Evolutionary conservation across 345 rosid species (phyloP), one percentile per base, ranked within the genome.

Genomic region (Streptanthus diversifolius): DNA sequence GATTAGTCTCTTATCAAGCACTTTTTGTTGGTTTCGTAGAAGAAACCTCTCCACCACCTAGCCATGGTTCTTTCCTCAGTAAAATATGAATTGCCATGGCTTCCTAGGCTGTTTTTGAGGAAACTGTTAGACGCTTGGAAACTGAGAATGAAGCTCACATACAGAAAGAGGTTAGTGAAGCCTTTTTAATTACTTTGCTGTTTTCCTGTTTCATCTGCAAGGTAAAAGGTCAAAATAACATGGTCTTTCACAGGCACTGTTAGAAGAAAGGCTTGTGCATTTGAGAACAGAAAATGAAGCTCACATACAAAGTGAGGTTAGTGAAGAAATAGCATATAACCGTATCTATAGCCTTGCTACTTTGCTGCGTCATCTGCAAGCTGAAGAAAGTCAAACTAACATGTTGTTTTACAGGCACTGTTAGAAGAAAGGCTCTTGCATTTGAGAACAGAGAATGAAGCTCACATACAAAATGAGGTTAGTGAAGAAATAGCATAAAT

Each of bases 31-130:
- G 53, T 44, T 14, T 29, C 2, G 2, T 14, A 7, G n/a, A 37
- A 19, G 36, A 49, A 39, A 29, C 27, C 43, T 13, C 4, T 48
- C 52, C 24, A 29, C 9, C 8, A 49, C 36, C 21, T 66, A 39
- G 54, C 30, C 41, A 57, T 13, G 53, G 14, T 48, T 48, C 29
- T 67, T 59, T 49, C 54, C 62, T 49, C 12, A 0, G 18, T 61
- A 25, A 54, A 53, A 17, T 11, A 63, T 21, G 51, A 48, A 29
- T 24, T 71, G 18, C 10, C 47, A 15, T 77, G 40, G 49, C 62
- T 55, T 30, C 18, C 29, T 81, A 90, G 96, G 85, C 82, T 74
- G 70, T 29, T 52, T 76, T 83, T 33, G 82, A 84, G 81, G 86
- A 82, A 70, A 78, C 78, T 47, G 39, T 83, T 62, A 72, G 70